Evolutionary conservation across 2,329 filamentous ascomycete genomes (phyloP).

Genomic region (Fusarium nygamai): DNA sequence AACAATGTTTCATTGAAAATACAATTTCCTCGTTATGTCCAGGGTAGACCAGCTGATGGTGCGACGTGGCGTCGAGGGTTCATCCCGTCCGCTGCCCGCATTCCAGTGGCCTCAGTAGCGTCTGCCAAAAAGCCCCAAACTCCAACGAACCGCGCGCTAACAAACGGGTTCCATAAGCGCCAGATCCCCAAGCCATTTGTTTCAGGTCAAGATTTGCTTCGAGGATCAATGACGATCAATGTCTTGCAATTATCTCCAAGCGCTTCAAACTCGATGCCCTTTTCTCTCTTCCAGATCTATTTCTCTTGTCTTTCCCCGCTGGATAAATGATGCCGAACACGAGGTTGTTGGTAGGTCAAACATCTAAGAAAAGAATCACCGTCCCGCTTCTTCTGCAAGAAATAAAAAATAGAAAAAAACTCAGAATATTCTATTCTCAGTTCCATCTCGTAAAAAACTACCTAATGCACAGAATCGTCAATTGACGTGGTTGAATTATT

Average conservation of each 20-base stretch:
- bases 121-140: not conserved
- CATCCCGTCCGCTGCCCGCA: not conserved
- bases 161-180: slow-evolving; percentile 7
- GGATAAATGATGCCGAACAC: not conserved
- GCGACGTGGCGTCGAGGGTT: not conserved
- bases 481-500: slow-evolving; percentile 19
- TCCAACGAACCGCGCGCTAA: slow-evolving; percentile 27
- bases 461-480: slow-evolving; percentile 13
- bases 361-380: slow-evolving; percentile 18
- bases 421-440: slow-evolving; percentile 3
- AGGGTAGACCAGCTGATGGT: slow-evolving; percentile 3
- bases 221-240: slow-evolving; percentile 13
- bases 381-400: slow-evolving; percentile 13
- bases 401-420: not conserved
- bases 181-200: slow-evolving; percentile 7
- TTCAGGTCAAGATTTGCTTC: slow-evolving; percentile 10
- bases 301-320: not conserved
- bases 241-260: not conserved
- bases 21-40: not conserved
- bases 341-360: not conserved
- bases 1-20: not conserved
- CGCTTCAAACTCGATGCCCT: too few species aligned
- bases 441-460: slow-evolving; percentile 11
- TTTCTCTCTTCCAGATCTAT: too few species aligned
- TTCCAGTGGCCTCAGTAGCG: not conserved